Percentiles rank a stretch among this genome's conserved stretches.
Evolutionary conservation across 2,329 filamentous ascomycete genomes (phyloP).

Genomic region (Chalara sp.): DNA sequence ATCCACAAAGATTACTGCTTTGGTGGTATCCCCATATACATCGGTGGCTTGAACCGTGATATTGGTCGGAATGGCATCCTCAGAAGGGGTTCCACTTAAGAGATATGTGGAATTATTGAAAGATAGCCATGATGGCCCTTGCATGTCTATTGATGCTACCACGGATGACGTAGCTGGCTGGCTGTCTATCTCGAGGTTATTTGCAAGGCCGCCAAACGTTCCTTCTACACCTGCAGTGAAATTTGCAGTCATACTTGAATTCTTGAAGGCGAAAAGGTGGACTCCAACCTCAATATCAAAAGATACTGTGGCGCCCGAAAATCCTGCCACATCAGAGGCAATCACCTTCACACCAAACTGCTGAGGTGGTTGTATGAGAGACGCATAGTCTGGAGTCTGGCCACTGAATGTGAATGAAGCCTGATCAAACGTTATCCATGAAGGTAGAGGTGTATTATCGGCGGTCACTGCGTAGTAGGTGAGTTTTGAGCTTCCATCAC

Average conservation of each 20-base stretch:
- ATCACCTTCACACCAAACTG: conserved; percentile 66
- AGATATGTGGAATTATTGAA: conserved; percentile 56
- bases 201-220: conserved; percentile 43
- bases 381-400: conserved; percentile 57
- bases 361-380: conserved; percentile 61
- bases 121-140: conserved; percentile 61
- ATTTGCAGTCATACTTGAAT: conserved; percentile 49
- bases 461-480: conserved; percentile 73
- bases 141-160: conserved; percentile 43
- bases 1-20: conserved; percentile 41
- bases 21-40: conserved; percentile 50
- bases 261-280: conserved; percentile 60
- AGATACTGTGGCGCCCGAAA: conserved; percentile 55
- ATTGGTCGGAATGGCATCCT: conserved; percentile 50
- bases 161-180: conserved; percentile 40
- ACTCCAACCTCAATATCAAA: conserved; percentile 69
- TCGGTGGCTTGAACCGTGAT: conserved; percentile 56
- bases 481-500: conserved; percentile 34
- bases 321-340: conserved; percentile 74
- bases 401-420: conserved; percentile 61
- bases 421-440: conserved; percentile 74
- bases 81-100: conserved; percentile 58
- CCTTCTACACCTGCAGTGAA: conserved; percentile 46
- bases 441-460: conserved; percentile 75
- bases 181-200: conserved; percentile 52